phyloP scores from a whole-genome alignment of 2,329 filamentous ascomycete species.

The Colletotrichum gloeosporioides region DNA sequence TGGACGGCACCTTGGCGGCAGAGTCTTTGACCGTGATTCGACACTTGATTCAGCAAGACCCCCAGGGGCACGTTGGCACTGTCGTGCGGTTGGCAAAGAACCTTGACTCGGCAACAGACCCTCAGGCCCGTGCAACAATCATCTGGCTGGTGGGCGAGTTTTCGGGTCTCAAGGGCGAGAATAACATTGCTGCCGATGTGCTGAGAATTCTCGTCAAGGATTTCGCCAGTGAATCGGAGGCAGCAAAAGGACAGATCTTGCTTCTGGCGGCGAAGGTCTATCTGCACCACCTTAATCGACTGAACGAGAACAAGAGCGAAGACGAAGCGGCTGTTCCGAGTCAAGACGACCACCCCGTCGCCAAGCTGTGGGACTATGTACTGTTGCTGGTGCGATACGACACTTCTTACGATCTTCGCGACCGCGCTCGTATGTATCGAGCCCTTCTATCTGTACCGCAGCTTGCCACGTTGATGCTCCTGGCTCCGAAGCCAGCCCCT shows the following conservation, averaged over 20 bases:
- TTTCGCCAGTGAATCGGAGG: constrained; percentile 83
- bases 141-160: constrained; percentile 98
- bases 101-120: constrained; percentile 85
- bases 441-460: constrained; percentile 83
- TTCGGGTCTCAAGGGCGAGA: constrained; percentile 76
- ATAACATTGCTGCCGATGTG: constrained; percentile 93
- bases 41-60: constrained; percentile 92
- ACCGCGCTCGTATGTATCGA: constrained; percentile 87
- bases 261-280: constrained; percentile 97
- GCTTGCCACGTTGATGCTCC: constrained; percentile 85
- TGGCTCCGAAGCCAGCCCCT: constrained; percentile 93
- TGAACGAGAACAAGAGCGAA: constrained; percentile 48
- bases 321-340: constrained; percentile 33
- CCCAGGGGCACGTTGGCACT: constrained; percentile 79
- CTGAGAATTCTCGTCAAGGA: constrained; percentile 85
- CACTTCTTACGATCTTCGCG: constrained; percentile 91
- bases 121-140: constrained; percentile 90
- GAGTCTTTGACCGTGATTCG: constrained; percentile 95
- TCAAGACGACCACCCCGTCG: constrained; percentile 70
- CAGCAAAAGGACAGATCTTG: constrained; percentile 89
- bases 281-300: constrained; percentile 80
- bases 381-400: constrained; percentile 90
- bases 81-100: constrained; percentile 91
- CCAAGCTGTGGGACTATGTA: constrained; percentile 83
- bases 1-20: constrained; percentile 86